A percentile compares a stretch with the other conserved stretches of the same genome.
These are phyloP conservation scores for Wallacemonas collosoma DNA, from an alignment of 208 protist genomes.

Conservation along the genomic window DNA sequence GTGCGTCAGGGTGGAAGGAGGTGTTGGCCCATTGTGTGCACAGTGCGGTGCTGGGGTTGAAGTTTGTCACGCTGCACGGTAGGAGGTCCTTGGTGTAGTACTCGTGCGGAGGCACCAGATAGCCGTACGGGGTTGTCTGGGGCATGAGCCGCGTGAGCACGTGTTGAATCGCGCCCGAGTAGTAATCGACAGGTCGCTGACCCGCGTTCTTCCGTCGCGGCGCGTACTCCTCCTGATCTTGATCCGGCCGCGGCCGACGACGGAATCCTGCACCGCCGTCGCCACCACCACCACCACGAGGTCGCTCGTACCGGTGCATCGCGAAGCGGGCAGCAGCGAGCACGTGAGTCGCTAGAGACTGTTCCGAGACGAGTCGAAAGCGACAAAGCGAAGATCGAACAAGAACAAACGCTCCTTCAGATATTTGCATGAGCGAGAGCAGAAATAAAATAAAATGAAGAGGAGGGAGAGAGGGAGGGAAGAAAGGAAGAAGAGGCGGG, in stretches of 20 bases:
- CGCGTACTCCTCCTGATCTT: slow-evolving; percentile 81
- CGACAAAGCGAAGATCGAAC: slow-evolving; percentile 8
- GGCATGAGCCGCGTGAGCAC: slow-evolving; percentile 75
- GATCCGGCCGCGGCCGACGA: slow-evolving; percentile 51
- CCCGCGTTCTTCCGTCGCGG: slow-evolving; percentile 72
- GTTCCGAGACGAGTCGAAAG: slow-evolving; percentile 6
- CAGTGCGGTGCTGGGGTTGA: slow-evolving; percentile 84
- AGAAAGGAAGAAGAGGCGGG: not conserved
- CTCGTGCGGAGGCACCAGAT: slow-evolving; percentile 82
- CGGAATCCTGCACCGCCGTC: slow-evolving; percentile 23
- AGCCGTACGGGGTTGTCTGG: slow-evolving; percentile 64
- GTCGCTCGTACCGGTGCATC: slow-evolving; percentile 18
- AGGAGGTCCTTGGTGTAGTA: slow-evolving; percentile 88
- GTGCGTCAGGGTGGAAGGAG: slow-evolving; percentile 83
- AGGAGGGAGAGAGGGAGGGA: slow-evolving; percentile 6
- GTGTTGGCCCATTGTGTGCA: slow-evolving; percentile 92
- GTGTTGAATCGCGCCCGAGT: slow-evolving; percentile 79
- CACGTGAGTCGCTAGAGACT: not conserved
- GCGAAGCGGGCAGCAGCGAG: not conserved
- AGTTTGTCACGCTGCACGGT: slow-evolving; percentile 59
- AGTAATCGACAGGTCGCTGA: slow-evolving; percentile 86
- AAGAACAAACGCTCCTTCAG: not conserved
- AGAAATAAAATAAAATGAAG: not conserved
- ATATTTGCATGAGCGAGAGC: not conserved
- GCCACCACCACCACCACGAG: slow-evolving; percentile 16